Percentiles rank a stretch among this genome's conserved stretches.
phyloP scores from a whole-genome alignment of 2,329 filamentous ascomycete species.

The Sclerotinia minor region DNA sequence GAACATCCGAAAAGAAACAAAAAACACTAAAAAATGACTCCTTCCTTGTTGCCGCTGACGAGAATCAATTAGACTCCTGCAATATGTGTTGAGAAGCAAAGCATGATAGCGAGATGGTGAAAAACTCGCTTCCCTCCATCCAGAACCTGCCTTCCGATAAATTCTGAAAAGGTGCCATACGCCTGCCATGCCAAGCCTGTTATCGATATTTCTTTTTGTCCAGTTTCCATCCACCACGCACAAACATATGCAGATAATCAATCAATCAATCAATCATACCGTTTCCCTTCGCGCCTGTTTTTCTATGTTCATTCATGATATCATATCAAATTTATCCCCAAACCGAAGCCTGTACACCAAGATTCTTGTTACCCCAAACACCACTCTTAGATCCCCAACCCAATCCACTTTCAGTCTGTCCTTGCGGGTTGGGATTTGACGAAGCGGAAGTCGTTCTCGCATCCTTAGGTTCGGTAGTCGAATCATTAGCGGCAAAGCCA shows the following conservation, averaged over 20 bases:
- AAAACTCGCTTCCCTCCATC: conserved; percentile 21
- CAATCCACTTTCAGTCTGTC: conserved; percentile 46
- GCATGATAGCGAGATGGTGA: conserved; percentile 16
- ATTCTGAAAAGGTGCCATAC: conserved; percentile 25
- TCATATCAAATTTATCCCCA: conserved; percentile 68
- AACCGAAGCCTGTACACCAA: conserved; percentile 87
- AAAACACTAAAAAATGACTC: conserved; percentile 17
- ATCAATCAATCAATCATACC: conserved; percentile 22
- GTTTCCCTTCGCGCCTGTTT: conserved; percentile 20
- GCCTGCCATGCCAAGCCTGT: conserved; percentile 27
- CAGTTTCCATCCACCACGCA: conserved; percentile 16
- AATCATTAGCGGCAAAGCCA: conserved; percentile 62
- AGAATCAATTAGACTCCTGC: conserved; percentile 12
- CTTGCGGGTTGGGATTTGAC: conserved; percentile 55
- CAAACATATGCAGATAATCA: conserved; percentile 24
- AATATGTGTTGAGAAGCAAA: conserved; percentile 21
- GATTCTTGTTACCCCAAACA: conserved; percentile 80
- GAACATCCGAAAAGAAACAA: conserved; percentile 6
- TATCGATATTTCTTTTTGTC: conserved; percentile 24
- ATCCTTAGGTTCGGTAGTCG: conserved; percentile 46
- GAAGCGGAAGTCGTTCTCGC: conserved; percentile 53
- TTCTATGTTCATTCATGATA: conserved; percentile 17
- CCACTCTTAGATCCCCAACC: conserved; percentile 75
- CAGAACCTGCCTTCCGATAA: conserved; percentile 23
- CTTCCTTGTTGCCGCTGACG: conserved; percentile 4